phyloP scores from a whole-genome alignment of 2,329 filamentous ascomycete species.

The Penicillium sp. region DNA sequence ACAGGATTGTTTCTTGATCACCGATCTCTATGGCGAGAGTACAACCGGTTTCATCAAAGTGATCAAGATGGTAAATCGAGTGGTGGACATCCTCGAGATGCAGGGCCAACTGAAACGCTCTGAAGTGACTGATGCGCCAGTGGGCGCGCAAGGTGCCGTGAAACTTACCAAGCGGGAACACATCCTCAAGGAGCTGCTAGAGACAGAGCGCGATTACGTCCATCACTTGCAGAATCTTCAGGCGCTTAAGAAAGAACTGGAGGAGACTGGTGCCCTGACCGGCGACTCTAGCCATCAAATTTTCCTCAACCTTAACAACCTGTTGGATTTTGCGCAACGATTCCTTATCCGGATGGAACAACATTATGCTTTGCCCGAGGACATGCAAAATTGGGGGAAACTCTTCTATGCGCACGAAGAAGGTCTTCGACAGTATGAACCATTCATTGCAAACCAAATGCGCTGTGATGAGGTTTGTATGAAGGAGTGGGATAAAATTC shows the following conservation, averaged over 20 bases:
- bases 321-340: slow-evolving; percentile 91
- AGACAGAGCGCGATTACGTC: slow-evolving; percentile 96
- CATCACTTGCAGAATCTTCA: slow-evolving; percentile 95
- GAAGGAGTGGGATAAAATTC: slow-evolving; percentile 84
- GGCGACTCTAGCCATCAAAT: slow-evolving; percentile 93
- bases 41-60: slow-evolving; percentile 98
- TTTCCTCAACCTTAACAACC: slow-evolving; percentile 92
- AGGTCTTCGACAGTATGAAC: slow-evolving; percentile 89
- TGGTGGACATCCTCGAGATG: slow-evolving; percentile 82
- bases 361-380: slow-evolving; percentile 79
- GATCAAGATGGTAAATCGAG: slow-evolving; percentile 87
- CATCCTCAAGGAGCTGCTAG: slow-evolving; percentile 87
- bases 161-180: slow-evolving; percentile 79
- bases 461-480: slow-evolving; percentile 86
- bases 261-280: slow-evolving; percentile 83
- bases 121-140: slow-evolving; percentile 53
- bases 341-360: slow-evolving; percentile 97
- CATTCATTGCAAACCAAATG: slow-evolving; percentile 95
- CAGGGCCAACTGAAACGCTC: slow-evolving; percentile 74
- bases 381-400: slow-evolving; percentile 90
- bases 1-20: slow-evolving; percentile 87
- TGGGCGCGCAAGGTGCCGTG: slow-evolving; percentile 47
- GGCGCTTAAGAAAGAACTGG: slow-evolving; percentile 85
- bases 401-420: slow-evolving; percentile 85
- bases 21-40: slow-evolving; percentile 88